Evolutionary conservation across 129 eudicot genomes (phyloP), one percentile per base, ranked within the genome.

Genomic region (Saposhnikovia divaricata): DNA sequence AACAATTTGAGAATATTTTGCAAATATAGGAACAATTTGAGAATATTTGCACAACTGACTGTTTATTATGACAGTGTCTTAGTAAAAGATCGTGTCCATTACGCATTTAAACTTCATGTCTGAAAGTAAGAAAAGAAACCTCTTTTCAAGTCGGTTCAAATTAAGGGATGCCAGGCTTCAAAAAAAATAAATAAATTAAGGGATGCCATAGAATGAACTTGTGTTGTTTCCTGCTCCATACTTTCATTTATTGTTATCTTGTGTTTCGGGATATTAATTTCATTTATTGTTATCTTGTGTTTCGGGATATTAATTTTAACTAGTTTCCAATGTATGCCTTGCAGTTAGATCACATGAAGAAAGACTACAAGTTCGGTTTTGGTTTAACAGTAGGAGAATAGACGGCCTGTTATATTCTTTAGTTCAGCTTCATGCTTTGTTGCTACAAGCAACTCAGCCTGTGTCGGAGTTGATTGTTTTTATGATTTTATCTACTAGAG

Each of bases 311-410:
- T 3, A 42, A 12, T 14, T 25, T 31, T 65, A 38, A 78, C 74
- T 16, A 44, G 44, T 25, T 79, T 25, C 6, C 10, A 66, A 66
- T 34, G 43, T 79, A 14, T 81, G 81, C 59, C 13, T 77, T 86
- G 88, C 96, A 93, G 96, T 46, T 93, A 10, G 98, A 93, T 85
- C 97, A 91, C 85, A 50, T 21, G 83, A 93, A 91, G 89, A 91
- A 93, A 82, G 97, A 91, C 82, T 93, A 93, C 90, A 91, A 88
- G 86, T 93, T 93, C 69, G 97, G 97, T 51, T 91, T 93, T 61
- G 98, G 97, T 43, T 78, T 93, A 76, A 88, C 89, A 18, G 93
- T 91, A 70, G 94, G 96, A 83, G 96, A 91, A 86, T 93, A 90
- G 82, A 75, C 50, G 55, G 40, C 19, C 43, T 78, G 13, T 55